Evolutionary conservation across 2,329 filamentous ascomycete species (phyloP), one percentile per base, ranked within the genome.

Genomic region (Phaeosphaeriaceae sp.): DNA sequence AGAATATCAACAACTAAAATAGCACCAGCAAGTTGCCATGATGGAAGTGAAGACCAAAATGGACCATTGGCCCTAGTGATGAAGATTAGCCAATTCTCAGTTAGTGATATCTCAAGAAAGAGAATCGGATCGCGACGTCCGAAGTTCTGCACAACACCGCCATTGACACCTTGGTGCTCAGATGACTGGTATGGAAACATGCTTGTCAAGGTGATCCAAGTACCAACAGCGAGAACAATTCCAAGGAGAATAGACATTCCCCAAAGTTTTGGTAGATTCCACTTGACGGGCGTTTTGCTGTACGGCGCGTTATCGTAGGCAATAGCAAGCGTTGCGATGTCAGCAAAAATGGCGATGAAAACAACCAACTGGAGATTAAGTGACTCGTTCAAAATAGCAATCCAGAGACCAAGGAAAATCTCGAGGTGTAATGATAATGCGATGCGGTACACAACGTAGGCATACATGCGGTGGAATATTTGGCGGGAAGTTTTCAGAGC

Each of bases 401-500:
- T 94, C 90, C 91, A 95, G 51, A 95, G 84, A 73, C 90, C 91
- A 42, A 96, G 83, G 83, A 92, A 96, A 73, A 95, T 89, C 78
- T 94, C 90, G 70, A 96, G 83, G 74, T 96, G 92, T 59, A 96
- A 86, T 13, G 91, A 96, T 68, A 96, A 79, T 40, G 92, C 91
- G 69, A 96, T 96, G 83, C 92, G 90, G 81, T 96, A 96, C 68
- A 96, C 89, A 61, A 96, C 90, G 80, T 96, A 96, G 52, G 91
- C 89, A 79, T 96, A 94, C 91, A 96, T 96, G 68, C 92, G 90
- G 79, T 96, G 91, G 82, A 96, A 96, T 75, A 96, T 96, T 76
- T 95, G 91, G 68, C 92, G 89, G 26, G 90, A 93, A 61, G 89
- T 95, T 81, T 96, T 96, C 64, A 96, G 83, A 53, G 91, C 90